These are phyloP conservation scores for Borovskyia barvae DNA, from an alignment of 208 protist species.

Conservation along the genomic window DNA sequence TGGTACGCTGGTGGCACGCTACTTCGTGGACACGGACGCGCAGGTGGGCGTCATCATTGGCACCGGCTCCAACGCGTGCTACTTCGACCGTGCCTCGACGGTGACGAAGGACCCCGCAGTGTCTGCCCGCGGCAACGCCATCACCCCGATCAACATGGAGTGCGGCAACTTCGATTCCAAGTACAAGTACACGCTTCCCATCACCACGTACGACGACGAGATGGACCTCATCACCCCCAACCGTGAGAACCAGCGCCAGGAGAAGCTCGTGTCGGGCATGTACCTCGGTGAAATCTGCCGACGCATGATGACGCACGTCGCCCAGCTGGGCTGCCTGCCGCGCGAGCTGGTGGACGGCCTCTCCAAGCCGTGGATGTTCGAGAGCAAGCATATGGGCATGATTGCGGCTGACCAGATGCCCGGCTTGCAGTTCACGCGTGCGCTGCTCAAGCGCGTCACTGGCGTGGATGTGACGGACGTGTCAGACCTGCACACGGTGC, in stretches of 20 bases:
- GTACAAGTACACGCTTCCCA: conserved; percentile 68
- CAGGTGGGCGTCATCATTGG: conserved; percentile 89
- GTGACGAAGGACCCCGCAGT: conserved; percentile 77
- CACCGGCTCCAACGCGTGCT: conserved; percentile 91
- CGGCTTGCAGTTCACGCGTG: conserved; percentile 66
- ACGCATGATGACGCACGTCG: conserved; percentile 54
- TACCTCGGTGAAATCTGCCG: conserved; percentile 88
- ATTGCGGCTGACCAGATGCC: conserved; percentile 68
- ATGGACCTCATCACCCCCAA: conserved; percentile 71
- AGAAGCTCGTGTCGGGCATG: conserved; percentile 92
- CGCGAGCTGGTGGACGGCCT: conserved; percentile 32
- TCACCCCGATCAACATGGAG: conserved; percentile 90
- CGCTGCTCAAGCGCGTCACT: conserved; percentile 39
- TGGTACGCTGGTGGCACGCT: conserved; percentile 80
- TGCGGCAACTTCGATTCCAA: conserved; percentile 90
- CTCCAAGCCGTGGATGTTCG: conserved; percentile 47
- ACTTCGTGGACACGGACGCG: conserved; percentile 59
- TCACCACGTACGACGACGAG: conserved; percentile 69
- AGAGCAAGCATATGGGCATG: conserved; percentile 56
- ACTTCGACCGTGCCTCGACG: conserved; percentile 73
- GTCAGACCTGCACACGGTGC: conserved; percentile 50
- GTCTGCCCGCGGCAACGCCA: conserved; percentile 33
- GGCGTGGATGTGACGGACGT: conserved; percentile 47
- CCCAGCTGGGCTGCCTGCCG: conserved; percentile 54
- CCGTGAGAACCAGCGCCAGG: conserved; percentile 63